Evolutionary conservation across 352 stramenopile species (phyloP), one percentile per base, ranked within the genome.

Genomic region (Blastocystis sp.): DNA sequence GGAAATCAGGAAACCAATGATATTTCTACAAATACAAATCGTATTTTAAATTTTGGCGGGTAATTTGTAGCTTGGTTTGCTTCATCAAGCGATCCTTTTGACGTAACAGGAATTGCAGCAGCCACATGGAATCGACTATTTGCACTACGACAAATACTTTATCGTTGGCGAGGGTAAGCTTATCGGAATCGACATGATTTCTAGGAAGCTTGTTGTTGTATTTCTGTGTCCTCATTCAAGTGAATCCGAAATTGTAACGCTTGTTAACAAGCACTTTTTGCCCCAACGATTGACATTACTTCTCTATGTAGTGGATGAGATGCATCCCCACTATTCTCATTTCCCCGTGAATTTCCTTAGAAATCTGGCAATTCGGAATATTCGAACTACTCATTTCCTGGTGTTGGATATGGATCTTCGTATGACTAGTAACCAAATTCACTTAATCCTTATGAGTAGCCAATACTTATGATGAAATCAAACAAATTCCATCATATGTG

Each of bases 321-420:
- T 13, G 13, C 73, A 84, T 64, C 73, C 73, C 0, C 53, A 84
- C 15, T 84, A 84, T 44, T 22, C 64, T 22, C 27, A 33, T 24
- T 89, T 89, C 30, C 78, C 53, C 53, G 51, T 89, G 42, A 89
- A 89, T 42, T 42, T 79, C 9, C 42, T 89, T 35, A 37, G 78
- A 1, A 76, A 68, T 64, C 40, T 64, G 0, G 78, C 53, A 0
- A 89, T 89, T 40, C 30, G 48, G 1, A 48, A 59, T 42, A 37
- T 59, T 30, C 17, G 27, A 64, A 89, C 78, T 11, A 89, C 54
- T 0, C 78, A 89, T 53, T 89, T 76, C 24, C n/a, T 62, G 9
- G 51, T 78, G 60, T 48, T 79, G 35, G 78, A 89, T 30, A 89
- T 89, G 35, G 78, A 89, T 78, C 42, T 89, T 15, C 66, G 58